Evolutionary conservation across 768 basidiomycete species (phyloP), one percentile per base, ranked within the genome.

Genomic region (Wakefieldia striispora): DNA sequence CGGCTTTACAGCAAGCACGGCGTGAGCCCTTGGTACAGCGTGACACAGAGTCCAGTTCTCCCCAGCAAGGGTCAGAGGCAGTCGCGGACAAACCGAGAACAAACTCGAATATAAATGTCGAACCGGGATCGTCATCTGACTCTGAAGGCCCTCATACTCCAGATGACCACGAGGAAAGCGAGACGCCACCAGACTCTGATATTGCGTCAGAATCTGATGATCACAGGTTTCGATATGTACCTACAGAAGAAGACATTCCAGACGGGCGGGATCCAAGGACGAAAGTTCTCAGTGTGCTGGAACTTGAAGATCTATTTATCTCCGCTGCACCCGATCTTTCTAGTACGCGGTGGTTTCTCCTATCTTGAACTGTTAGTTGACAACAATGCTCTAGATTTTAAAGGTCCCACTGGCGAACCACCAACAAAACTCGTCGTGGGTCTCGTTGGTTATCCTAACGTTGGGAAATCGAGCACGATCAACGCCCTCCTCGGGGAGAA

Each of bases 391-490:
- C 13, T 52, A 92, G 89, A 65, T 31, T 92, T 91, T 59, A 65
- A 72, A 12, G 80, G 82, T 51, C 61, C 76, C 0, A 74, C 73
- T 16, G 81, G 84, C n/a, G 73, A 81, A 40, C 64, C 73, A 9
- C 81, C 85, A 1, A 66, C 73, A 21, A 91, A 82, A 63, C 75
- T 91, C 3, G 81, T 84, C 6, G 83, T 97, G 34, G 93, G 93
- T 27, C 81, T 99, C 13, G 97, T 99, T 36, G 97, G 97, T 24
- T 98, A 99, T 65, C 97, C 97, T 0, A 99, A 99, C 62, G 95
- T 97, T 20, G 97, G 97, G 14, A 99, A 99, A 70, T 98, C 95
- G 0, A 95, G 92, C 53, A 94, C 97, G 6, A 95, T 99, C 62
- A 99, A 99, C 66, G 89, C 95, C 6, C 78, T 99, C 7, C 77